A percentile compares a stretch with the other conserved stretches of the same genome.
Conservation (phyloP, 345 rosid genomes). For the Sonneratia caseolaris region DNA sequence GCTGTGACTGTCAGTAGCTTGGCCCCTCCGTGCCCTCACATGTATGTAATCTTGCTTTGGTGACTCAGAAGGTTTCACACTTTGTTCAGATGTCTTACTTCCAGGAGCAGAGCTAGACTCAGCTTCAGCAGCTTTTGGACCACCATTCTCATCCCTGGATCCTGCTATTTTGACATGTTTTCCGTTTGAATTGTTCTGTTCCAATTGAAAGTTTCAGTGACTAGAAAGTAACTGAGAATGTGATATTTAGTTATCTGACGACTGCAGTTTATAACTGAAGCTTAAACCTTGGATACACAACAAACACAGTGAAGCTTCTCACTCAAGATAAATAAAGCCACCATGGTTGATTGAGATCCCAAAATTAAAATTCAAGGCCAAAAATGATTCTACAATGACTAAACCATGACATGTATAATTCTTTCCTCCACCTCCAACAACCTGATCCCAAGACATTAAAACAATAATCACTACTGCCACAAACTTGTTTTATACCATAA, state of each 20-base stretch:
- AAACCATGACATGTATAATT: not conserved
- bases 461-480: not conserved
- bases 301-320: not conserved
- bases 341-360: not conserved
- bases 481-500: not conserved
- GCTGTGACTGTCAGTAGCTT: constrained; percentile 98
- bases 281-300: not conserved
- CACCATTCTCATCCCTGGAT: constrained; percentile 37
- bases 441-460: not conserved
- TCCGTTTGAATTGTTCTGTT: constrained; percentile 47
- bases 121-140: constrained; percentile 51
- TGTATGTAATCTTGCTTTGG: constrained; percentile 87
- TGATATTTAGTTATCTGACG: not conserved
- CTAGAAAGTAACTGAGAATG: not conserved
- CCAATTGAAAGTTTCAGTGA: constrained; percentile 1
- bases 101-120: constrained; percentile 54
- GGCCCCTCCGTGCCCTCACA: constrained; percentile 96
- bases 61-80: constrained; percentile 54
- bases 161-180: constrained; percentile 42
- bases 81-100: constrained; percentile 43
- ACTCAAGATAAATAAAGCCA: not conserved
- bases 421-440: not conserved
- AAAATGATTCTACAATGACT: not conserved
- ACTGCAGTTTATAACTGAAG: not conserved
- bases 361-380: not conserved